These are phyloP conservation scores for Aureobasidium sp. DNA, from an alignment of 2,329 filamentous ascomycete genomes.

Conservation along the genomic window DNA sequence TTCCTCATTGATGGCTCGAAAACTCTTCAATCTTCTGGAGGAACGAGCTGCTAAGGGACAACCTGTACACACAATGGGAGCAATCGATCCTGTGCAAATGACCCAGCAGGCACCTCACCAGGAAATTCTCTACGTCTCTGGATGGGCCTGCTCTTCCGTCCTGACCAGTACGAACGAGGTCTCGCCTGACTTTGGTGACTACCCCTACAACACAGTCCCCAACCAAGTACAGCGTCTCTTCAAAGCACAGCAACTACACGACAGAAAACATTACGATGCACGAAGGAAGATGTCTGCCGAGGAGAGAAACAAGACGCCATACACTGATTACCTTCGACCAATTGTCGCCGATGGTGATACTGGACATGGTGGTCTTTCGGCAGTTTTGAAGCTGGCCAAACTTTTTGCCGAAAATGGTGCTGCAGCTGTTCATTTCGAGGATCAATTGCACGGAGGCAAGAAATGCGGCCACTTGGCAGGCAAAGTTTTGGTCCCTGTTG, in stretches of 20 bases:
- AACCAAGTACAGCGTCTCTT: constrained; percentile 95
- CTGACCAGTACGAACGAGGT: constrained; percentile 95
- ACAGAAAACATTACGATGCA: constrained; percentile 87
- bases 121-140: constrained; percentile 90
- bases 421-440: constrained; percentile 93
- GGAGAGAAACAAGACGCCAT: constrained; percentile 66
- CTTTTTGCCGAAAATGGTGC: constrained; percentile 96
- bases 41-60: constrained; percentile 69
- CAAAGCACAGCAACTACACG: constrained; percentile 95
- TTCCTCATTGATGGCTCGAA: constrained; percentile 88
- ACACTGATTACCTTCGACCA: constrained; percentile 84
- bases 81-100: constrained; percentile 99
- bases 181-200: constrained; percentile 95
- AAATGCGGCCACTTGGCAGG: constrained; percentile 96
- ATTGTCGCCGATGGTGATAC: constrained; percentile 97
- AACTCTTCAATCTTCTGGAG: constrained; percentile 82
- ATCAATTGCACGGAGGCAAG: constrained; percentile 95
- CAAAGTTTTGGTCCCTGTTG: constrained; percentile 87
- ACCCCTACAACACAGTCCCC: constrained; percentile 97
- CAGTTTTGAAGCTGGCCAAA: constrained; percentile 92
- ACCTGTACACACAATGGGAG: constrained; percentile 95
- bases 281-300: constrained; percentile 68
- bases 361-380: constrained; percentile 83
- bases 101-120: constrained; percentile 95
- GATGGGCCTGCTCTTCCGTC: constrained; percentile 93